Conservation (phyloP, 441 rosid species). For the Erodium trifolium region DNA sequence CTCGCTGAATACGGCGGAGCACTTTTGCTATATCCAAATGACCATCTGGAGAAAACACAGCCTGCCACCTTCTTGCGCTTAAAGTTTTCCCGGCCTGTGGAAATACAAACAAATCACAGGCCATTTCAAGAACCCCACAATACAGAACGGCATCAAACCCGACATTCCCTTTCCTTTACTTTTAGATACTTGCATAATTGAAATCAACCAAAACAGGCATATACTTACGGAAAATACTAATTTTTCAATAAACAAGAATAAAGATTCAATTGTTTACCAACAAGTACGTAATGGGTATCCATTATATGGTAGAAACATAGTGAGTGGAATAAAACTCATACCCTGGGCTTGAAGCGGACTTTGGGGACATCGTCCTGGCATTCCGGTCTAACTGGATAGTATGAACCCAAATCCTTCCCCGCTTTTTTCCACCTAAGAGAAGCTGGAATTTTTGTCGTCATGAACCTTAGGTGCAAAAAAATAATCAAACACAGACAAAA, state of each 20-base stretch:
- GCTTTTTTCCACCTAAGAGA: not conserved
- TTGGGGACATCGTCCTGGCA: slow-evolving; percentile 54
- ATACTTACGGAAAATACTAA: not conserved
- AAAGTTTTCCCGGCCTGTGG: slow-evolving; percentile 83
- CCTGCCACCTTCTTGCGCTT: slow-evolving; percentile 82
- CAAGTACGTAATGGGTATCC: not conserved
- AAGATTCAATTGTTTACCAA: not conserved
- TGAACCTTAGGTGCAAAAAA: too few relatives aligned
- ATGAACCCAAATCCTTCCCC: slow-evolving; percentile 46
- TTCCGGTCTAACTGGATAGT: slow-evolving; percentile 66
- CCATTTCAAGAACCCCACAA: not conserved
- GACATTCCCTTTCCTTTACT: not conserved
- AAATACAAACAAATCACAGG: not conserved
- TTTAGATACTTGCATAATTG: not conserved
- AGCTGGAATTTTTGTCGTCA: not conserved
- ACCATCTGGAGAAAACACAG: slow-evolving; percentile 74
- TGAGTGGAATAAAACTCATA: slow-evolving; percentile 15
- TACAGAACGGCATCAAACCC: not conserved
- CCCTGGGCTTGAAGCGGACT: slow-evolving; percentile 67
- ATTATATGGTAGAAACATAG: slow-evolving; percentile 6
- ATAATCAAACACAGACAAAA: not conserved
- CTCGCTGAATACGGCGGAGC: slow-evolving; percentile 79
- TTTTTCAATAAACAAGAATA: not conserved
- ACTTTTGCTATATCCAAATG: slow-evolving; percentile 75
- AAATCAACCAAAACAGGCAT: not conserved